Evolutionary conservation across 495 filamentous ascomycete genomes (phyloP), one percentile per base, ranked within the genome.

Genomic region (Lophium mytilinum): DNA sequence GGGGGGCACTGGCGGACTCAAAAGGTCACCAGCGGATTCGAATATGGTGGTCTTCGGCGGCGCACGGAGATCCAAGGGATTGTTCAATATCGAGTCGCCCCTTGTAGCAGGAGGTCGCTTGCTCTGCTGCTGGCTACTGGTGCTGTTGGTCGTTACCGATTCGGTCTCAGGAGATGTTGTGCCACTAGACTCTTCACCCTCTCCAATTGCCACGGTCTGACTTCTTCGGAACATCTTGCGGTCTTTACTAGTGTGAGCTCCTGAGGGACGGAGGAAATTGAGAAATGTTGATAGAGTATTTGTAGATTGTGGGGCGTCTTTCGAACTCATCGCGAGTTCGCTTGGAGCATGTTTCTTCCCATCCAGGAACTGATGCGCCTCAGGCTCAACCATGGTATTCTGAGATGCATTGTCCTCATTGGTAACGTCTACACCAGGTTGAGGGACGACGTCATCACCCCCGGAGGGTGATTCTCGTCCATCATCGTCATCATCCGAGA

Each of bases 1-100:
- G 0, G 86, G 79, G 12, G 93, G 92, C 2, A 97, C 71, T 10
- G 89, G 93, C 1, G 94, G 93, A 71, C 90, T 92, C 21, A 98
- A 78, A 17, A 98, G 72, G 66, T 97, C 91, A 10, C 88, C 87
- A 1, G 93, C 93, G 0, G 92, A 89, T 73, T 98, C 93, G 54
- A 98, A 93, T 52, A 98, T 84, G 1, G 87, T 93, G 0, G 93
- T 97, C 59, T 83, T 86, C 0, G 93, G 93, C n/a, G 93, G 93
- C 1, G 89, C 80, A 47, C 80, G 72, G 18, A 75, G 61, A 15
- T 74, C 71, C 39, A 64, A 71, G 1, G 71, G 66, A 53, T 75
- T 69, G 34, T 74, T 75, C 47, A 80, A 53, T 11, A 76, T 42
- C 11, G 77, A 74, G 51, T 75, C 74, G 11, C 75, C 77, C 34